Evolutionary conservation across 2,329 filamentous ascomycete genomes (phyloP).

Genomic region (Penicillium sp.): DNA sequence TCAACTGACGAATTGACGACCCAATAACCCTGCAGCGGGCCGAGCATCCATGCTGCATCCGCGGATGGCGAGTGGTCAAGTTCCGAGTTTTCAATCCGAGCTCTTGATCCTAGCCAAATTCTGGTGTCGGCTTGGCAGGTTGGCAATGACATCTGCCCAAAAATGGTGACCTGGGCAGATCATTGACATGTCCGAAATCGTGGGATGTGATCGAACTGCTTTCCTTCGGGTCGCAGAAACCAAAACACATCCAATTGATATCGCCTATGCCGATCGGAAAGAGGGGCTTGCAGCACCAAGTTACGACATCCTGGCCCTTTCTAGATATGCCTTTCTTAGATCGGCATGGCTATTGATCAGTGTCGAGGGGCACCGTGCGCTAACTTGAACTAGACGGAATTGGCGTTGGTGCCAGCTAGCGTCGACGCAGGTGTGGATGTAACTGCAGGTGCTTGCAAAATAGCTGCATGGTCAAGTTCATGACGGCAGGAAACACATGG

Average conservation of each 20-base stretch:
- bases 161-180: not conserved
- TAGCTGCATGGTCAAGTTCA: not conserved
- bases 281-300: not conserved
- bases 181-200: not conserved
- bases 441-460: not conserved
- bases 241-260: conserved; percentile 1
- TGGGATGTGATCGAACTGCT: not conserved
- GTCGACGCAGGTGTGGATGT: not conserved
- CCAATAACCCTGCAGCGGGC: conserved; percentile 22
- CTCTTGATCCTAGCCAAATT: not conserved
- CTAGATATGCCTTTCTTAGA: not conserved
- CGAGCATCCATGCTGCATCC: conserved; percentile 23
- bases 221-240: not conserved
- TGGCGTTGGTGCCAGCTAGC: not conserved
- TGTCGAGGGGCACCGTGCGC: not conserved
- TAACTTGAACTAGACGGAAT: not conserved
- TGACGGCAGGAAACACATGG: too few species aligned
- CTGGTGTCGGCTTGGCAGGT: not conserved
- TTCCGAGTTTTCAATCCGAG: not conserved
- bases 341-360: not conserved
- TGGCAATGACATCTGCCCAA: not conserved
- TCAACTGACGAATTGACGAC: conserved; percentile 18
- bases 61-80: conserved; percentile 4
- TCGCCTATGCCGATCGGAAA: not conserved
- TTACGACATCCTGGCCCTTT: not conserved